Percentiles rank a stretch among this genome's conserved stretches.
Evolutionary conservation across 2,329 filamentous ascomycete genomes (phyloP).

Genomic region (Metarhizium robertsii): DNA sequence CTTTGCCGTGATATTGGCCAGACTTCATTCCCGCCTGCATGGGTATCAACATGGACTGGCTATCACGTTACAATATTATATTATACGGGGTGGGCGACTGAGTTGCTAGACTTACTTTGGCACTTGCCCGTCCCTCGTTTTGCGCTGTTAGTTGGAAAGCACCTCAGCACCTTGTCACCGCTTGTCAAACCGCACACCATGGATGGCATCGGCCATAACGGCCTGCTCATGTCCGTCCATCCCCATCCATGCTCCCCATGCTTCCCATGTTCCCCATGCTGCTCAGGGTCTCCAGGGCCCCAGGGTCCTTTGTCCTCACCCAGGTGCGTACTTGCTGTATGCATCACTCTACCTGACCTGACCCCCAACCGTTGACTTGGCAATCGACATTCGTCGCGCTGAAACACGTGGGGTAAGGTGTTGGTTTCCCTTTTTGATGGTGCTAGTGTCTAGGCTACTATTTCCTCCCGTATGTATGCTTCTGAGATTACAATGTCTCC

Average conservation of each 20-base stretch:
- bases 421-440: background rate
- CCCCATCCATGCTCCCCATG: background rate
- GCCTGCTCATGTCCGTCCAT: background rate
- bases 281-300: background rate
- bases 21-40: background rate
- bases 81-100: background rate
- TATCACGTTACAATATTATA: background rate
- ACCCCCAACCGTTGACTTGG: conserved; percentile 12
- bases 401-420: conserved; percentile 11
- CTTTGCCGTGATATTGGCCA: background rate
- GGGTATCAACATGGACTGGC: background rate
- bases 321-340: background rate
- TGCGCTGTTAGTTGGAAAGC: background rate
- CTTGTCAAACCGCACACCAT: background rate
- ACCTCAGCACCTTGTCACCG: background rate
- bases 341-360: background rate
- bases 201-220: background rate
- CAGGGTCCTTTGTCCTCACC: background rate
- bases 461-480: background rate
- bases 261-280: background rate
- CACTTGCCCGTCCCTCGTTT: background rate
- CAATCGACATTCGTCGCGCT: conserved; percentile 14
- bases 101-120: background rate
- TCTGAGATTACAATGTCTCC: background rate
- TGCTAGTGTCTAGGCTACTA: background rate